Percentiles rank a stretch among this genome's conserved stretches.
These are phyloP conservation scores for Fibroporia radiculosa DNA, from an alignment of 768 basidiomycete species.

Conservation along the genomic window DNA sequence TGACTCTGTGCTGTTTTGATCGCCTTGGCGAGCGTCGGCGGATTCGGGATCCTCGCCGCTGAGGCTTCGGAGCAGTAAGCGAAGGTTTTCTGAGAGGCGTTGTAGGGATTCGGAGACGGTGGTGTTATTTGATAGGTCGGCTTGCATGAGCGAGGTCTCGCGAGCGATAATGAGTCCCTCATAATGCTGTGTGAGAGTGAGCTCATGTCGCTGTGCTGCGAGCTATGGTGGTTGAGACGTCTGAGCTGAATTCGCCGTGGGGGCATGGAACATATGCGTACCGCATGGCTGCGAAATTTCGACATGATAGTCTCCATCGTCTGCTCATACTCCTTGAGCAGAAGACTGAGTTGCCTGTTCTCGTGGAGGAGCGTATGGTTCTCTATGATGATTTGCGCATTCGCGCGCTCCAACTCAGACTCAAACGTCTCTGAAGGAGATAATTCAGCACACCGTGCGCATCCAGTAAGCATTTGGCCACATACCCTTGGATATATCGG, in stretches of 20 bases:
- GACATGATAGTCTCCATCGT: constrained; percentile 96
- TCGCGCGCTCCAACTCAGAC: constrained; percentile 84
- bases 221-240: constrained; percentile 38
- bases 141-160: constrained; percentile 46
- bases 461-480: constrained; percentile 3
- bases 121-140: constrained; percentile 50
- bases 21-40: constrained; percentile 1
- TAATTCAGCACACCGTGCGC: too few relatives aligned
- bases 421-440: constrained; percentile 73
- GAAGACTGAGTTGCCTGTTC: constrained; percentile 84
- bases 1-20: not conserved
- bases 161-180: constrained; percentile 68
- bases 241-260: not conserved
- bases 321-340: constrained; percentile 91
- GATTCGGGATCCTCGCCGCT: constrained; percentile 43
- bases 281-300: constrained; percentile 89
- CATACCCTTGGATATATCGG: constrained; percentile 78
- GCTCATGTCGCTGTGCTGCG: constrained; percentile 88
- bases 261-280: constrained; percentile 30
- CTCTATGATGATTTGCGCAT: constrained; percentile 87
- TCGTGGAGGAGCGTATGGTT: constrained; percentile 90
- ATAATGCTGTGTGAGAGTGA: constrained; percentile 83
- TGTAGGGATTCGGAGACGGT: constrained; percentile 61
- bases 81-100: constrained; percentile 62
- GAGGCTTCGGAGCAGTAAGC: constrained; percentile 64